These are phyloP conservation scores for Sclerotinia subarctica DNA, from an alignment of 2,329 filamentous ascomycete species.

Conservation along the genomic window DNA sequence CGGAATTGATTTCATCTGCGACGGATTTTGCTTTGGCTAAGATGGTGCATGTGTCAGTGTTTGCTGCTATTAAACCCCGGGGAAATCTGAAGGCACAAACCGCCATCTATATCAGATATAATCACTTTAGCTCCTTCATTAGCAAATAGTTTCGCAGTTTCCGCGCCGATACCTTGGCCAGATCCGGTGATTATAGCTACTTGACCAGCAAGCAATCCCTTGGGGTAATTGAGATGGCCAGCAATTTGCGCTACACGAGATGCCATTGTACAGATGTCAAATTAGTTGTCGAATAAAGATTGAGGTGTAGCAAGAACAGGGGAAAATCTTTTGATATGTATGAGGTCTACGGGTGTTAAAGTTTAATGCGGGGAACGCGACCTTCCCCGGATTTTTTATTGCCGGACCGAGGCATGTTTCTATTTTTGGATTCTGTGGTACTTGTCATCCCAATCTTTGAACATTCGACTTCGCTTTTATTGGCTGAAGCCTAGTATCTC, in stretches of 20 bases:
- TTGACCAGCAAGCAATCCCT: conserved; percentile 74
- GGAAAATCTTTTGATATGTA: neutral
- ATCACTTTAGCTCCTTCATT: conserved; percentile 86
- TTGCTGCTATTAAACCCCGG: conserved; percentile 1
- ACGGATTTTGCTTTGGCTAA: conserved; percentile 66
- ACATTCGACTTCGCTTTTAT: no score
- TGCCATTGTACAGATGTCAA: conserved; percentile 30
- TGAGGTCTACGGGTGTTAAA: neutral
- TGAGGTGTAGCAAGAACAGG: neutral
- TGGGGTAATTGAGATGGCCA: conserved; percentile 76
- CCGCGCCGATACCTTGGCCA: conserved; percentile 85
- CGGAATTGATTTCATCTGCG: conserved; percentile 64
- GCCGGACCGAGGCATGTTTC: conserved; percentile 8
- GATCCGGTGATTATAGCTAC: conserved; percentile 84
- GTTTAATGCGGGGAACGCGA: neutral
- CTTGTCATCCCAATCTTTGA: neutral
- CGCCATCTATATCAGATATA: conserved; percentile 75
- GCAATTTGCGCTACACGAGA: conserved; percentile 67
- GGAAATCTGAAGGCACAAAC: conserved; percentile 43
- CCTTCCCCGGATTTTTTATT: conserved; percentile 8
- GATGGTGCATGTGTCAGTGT: conserved; percentile 21
- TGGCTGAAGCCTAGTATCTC: neutral
- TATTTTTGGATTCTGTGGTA: conserved; percentile 1
- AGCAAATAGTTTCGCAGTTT: conserved; percentile 76
- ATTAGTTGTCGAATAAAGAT: neutral